Base-by-base conservation (phyloP, 2,329 filamentous ascomycete species). In the Venturia asperata region DNA sequence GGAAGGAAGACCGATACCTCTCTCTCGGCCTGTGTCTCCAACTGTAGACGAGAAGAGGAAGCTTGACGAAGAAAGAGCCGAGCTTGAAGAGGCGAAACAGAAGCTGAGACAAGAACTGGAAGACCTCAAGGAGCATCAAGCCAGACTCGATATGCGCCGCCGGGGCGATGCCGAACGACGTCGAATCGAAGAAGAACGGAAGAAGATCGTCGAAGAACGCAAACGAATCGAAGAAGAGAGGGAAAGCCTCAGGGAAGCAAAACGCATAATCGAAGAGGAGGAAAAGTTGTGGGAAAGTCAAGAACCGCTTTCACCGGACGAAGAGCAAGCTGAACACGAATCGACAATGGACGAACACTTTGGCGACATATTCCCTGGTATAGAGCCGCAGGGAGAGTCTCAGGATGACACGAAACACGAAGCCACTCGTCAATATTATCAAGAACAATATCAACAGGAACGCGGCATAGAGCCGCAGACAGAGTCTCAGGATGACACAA, bases 151-250 rank as follows among this genome's bases (percentile, higher is more conserved):
- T 19, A 17, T 43, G 3, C 60, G 60, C 21, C 60, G 60, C 15
- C n/a, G 60, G n/a, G 21, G 3, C 1, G 39, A 61, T 17, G 10
- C 15, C 2, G 42, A 42, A 45, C 60, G 42, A 45, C 39, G 60
- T 27, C 15, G 17, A 45, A 42, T 42, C 19, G 60, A 43, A 15
- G 60, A 61, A 61, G 60, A 61, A 34, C 24, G 60, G 37, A 61
- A 45, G n/a, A 61, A 27, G 21, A 42, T 61, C 13, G 5, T 61
- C 34, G 60, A 61, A 39, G 60, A 61, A 39, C 60, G 42, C n/a
- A 45, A 42, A 27, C 42, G 30, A 6, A 37, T 45, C 21, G 60
- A 61, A 37, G 42, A 43, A 27, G 60, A 42, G 39, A 61, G 60
- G 24, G 37, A 27, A 7, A 61, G 17, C 30, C 37, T 42, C 5